These are phyloP conservation scores for Aspergillus tanneri DNA, from an alignment of 2,329 filamentous ascomycete species.

Conservation along the genomic window DNA sequence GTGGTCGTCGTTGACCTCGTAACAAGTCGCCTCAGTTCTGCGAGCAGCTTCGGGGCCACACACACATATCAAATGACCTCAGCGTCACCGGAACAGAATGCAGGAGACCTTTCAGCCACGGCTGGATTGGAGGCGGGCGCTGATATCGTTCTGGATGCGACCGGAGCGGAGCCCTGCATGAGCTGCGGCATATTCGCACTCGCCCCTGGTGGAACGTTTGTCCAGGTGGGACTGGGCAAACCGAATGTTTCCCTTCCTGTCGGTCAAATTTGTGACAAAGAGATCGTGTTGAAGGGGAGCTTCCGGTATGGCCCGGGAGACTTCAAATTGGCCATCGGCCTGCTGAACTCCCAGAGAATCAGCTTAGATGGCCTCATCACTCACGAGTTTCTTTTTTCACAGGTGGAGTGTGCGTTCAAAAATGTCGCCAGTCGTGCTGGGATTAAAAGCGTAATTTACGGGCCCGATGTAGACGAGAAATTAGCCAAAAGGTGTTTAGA, in stretches of 20 bases:
- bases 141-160: slow-evolving; percentile 74
- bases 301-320: slow-evolving; percentile 86
- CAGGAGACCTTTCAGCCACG: slow-evolving; percentile 60
- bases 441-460: slow-evolving; percentile 44
- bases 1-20: slow-evolving; percentile 77
- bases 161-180: slow-evolving; percentile 71
- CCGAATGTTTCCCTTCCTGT: slow-evolving; percentile 64
- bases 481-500: slow-evolving; percentile 13
- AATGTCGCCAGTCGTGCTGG: slow-evolving; percentile 74
- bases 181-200: slow-evolving; percentile 68
- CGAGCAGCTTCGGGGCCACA: slow-evolving; percentile 60
- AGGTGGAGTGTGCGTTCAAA: slow-evolving; percentile 79
- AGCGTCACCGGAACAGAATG: slow-evolving; percentile 66
- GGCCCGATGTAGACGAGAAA: slow-evolving; percentile 23
- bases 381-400: slow-evolving; percentile 68
- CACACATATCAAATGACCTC: slow-evolving; percentile 58
- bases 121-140: slow-evolving; percentile 62
- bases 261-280: slow-evolving; percentile 82
- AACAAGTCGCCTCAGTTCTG: slow-evolving; percentile 66
- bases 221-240: slow-evolving; percentile 84
- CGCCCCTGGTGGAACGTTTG: slow-evolving; percentile 67
- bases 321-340: slow-evolving; percentile 74
- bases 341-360: slow-evolving; percentile 63
- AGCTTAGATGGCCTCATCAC: slow-evolving; percentile 74
- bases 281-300: slow-evolving; percentile 76